Conservation (phyloP, 225 moss, liverwort and hornwort species). For the Pseudoscleropodium purum region DNA sequence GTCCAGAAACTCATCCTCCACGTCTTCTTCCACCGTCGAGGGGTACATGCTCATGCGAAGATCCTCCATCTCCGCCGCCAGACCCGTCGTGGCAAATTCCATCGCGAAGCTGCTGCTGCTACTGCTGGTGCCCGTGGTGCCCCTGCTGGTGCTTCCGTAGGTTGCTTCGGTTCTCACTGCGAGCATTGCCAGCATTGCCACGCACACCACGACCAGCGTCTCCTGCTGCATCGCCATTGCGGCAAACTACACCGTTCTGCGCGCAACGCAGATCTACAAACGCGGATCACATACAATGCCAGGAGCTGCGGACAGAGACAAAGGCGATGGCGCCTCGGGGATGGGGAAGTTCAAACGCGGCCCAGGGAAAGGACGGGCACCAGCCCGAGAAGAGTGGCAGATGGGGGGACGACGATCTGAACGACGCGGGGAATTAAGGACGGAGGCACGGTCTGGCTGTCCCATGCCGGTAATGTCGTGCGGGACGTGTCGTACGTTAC, state of each 20-base stretch:
- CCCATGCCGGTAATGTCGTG: neutral
- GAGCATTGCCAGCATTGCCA: slow-evolving; percentile 6
- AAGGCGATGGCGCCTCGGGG: neutral
- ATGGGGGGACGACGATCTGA: neutral
- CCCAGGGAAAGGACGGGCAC: neutral
- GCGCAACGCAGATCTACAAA: neutral
- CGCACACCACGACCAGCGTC: neutral
- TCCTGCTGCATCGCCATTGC: slow-evolving; percentile 9
- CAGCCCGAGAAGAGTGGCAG: neutral
- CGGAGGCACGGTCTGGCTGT: neutral
- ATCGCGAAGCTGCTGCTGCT: neutral
- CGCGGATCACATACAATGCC: neutral
- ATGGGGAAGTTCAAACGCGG: neutral
- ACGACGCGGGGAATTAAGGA: neutral
- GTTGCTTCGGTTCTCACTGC: neutral
- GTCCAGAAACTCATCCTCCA: slow-evolving; percentile 16
- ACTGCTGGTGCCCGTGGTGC: neutral
- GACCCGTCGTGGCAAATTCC: slow-evolving; percentile 9
- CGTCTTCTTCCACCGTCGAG: neutral
- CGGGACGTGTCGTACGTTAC: neutral
- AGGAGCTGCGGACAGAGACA: neutral
- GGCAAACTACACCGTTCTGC: too few relatives aligned
- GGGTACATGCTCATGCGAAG: slow-evolving; percentile 3
- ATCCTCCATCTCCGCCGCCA: neutral
- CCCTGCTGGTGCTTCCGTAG: neutral